Base-by-base conservation (phyloP, 2,329 filamentous ascomycete genomes). In the Venturiaceae sp. region DNA sequence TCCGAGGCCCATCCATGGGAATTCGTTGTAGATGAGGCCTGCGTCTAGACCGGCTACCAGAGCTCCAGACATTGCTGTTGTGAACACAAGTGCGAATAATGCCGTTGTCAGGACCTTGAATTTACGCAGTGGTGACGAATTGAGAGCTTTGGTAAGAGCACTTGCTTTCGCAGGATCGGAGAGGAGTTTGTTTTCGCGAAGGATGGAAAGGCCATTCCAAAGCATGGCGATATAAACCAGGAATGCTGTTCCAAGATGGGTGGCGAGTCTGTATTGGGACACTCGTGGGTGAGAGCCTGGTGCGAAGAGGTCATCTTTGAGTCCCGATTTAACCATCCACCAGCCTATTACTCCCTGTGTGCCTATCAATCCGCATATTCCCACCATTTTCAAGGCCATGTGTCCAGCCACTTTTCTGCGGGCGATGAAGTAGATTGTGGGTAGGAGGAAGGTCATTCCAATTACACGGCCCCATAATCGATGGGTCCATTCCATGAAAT, bases 401-500 rank as follows among this genome's bases (percentile, higher is more conserved):
- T 82, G 83, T 56, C 79, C 79, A 26, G 89, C 88, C 50, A 97
- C 92, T 62, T 84, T 83, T 63, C 87, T 84, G 46, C 87, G 85
- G 21, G 86, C 85, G 68, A 96, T 82, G 69, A 97, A 95, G 78
- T 96, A 97, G 58, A 87, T 74, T 7, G 92, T 89, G 1, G 94
- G 94, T 1, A 96, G 69, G 53, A 96, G 84, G 72, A 97, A 96
- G 55, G 90, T 87, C 62, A 97, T 73, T 60, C 94, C 94, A 60
- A 99, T 89, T 65, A 95, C 80, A 63, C 94, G 86, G 50, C 94
- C 94, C 92, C 94, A 97, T 58, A 96, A 80, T 32, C 94, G 84
- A 73, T 99, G 94, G 46, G 86, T 85, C 94, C 94, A 99, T 78
- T 99, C 94, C 94, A 97, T 97, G 73, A 88, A 99, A 81, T 97